phyloP scores from a whole-genome alignment of 2,329 filamentous ascomycete species.

The Whalleya microplaca region DNA sequence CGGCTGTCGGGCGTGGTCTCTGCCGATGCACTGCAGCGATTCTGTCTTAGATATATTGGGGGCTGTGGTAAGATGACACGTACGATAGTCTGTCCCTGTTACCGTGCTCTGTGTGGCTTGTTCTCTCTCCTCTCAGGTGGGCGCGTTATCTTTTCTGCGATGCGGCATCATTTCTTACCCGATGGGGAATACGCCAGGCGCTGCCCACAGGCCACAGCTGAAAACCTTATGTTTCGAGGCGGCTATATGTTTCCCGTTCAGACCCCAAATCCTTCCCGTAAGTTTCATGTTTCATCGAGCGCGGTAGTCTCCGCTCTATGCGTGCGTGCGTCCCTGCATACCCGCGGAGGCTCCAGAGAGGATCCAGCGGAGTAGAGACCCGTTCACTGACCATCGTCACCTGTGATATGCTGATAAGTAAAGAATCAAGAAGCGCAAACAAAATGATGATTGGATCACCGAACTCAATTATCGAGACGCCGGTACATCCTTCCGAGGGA shows the following conservation, averaged over 20 bases:
- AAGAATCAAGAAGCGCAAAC: slow-evolving; percentile 17
- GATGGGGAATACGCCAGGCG: slow-evolving; percentile 7
- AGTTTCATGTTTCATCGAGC: slow-evolving; percentile 15
- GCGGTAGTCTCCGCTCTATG: slow-evolving; percentile 12
- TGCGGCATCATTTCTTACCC: background rate
- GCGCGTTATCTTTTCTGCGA: background rate
- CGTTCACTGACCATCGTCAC: slow-evolving; percentile 5
- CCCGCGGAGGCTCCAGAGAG: background rate
- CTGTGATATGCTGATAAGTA: slow-evolving; percentile 5
- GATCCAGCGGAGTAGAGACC: slow-evolving; percentile 19
- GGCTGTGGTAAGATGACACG: slow-evolving; percentile 8
- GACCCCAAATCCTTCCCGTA: slow-evolving; percentile 15
- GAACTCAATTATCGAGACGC: slow-evolving; percentile 26
- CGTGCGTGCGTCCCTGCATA: background rate
- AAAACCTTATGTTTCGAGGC: slow-evolving; percentile 11
- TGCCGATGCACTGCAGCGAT: slow-evolving; percentile 8
- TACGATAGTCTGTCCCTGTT: slow-evolving; percentile 4
- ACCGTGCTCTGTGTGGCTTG: too few relatives aligned
- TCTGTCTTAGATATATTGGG: slow-evolving; percentile 24
- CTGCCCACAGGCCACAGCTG: background rate
- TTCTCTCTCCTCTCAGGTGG: too few relatives aligned
- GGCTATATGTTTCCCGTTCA: slow-evolving; percentile 11
- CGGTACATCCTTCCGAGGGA: slow-evolving; percentile 26
- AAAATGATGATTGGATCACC: slow-evolving; percentile 25
- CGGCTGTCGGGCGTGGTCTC: slow-evolving; percentile 1